These are phyloP conservation scores for Takakia lepidozioides DNA, from an alignment of 225 moss, liverwort and hornwort genomes.

Conservation along the genomic window DNA sequence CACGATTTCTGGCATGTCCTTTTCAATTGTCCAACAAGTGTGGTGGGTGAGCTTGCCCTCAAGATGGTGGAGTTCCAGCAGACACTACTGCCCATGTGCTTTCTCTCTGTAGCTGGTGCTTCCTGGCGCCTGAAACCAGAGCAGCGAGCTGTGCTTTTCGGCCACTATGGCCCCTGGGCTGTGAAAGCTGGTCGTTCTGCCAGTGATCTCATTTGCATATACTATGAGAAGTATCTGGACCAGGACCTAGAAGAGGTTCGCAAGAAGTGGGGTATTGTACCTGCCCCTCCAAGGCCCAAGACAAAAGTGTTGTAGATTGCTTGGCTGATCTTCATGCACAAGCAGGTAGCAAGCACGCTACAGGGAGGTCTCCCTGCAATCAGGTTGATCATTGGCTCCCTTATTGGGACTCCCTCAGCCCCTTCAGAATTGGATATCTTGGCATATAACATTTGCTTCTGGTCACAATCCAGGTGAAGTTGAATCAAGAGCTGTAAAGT, in stretches of 20 bases:
- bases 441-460: too few relatives aligned
- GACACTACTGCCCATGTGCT: conserved; percentile 93
- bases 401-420: too few relatives aligned
- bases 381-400: too few relatives aligned
- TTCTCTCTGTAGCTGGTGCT: conserved; percentile 90
- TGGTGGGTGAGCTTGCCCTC: conserved; percentile 84
- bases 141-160: conserved; percentile 69
- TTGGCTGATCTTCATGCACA: not conserved
- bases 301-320: conserved; percentile 13
- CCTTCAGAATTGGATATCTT: too few relatives aligned
- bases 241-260: conserved; percentile 81
- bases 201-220: conserved; percentile 86
- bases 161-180: conserved; percentile 91
- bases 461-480: too few relatives aligned
- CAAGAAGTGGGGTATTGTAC: conserved; percentile 73
- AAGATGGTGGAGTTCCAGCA: conserved; percentile 99
- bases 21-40: conserved; percentile 75
- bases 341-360: too few relatives aligned
- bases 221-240: conserved; percentile 75
- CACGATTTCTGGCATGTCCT: conserved; percentile 99
- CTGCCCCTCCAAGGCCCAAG: conserved; percentile 53
- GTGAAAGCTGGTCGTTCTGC: conserved; percentile 63
- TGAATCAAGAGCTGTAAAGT: too few relatives aligned
- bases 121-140: conserved; percentile 88
- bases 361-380: too few relatives aligned